Evolutionary conservation across 2,329 filamentous ascomycete genomes (phyloP), one percentile per base, ranked within the genome.

Genomic region (Fusarium vanettenii): DNA sequence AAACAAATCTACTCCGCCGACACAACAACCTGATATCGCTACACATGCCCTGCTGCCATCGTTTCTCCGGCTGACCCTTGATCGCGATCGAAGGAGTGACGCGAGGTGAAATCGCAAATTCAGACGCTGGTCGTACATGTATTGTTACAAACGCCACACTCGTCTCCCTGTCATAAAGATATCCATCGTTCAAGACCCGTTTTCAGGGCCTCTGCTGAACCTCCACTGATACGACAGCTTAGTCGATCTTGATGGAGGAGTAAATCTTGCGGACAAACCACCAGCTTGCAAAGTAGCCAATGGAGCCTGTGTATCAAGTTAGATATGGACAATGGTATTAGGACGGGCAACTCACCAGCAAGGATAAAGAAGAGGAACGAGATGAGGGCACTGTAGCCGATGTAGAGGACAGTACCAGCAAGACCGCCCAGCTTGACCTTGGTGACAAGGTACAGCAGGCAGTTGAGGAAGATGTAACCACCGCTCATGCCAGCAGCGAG

Each of bases 161-260:
- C 63, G 25, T 64, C 71, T 68, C 73, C 66, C 64, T 56, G 60
- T 78, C 71, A 74, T 77, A 69, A 69, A 78, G 63, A 59, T 65
- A 60, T 64, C 65, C 59, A 62, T 78, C 68, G 33, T 66, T 60
- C 50, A 52, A 60, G 48, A 33, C 56, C 64, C 65, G 52, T 70
- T 50, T 27, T 60, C 31, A 59, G 41, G 55, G 48, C 52, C 70
- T 43, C 63, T 45, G 27, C 48, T 45, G 6, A 10, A 56, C 64
- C 39, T 59, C 52, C 29, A 50, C 8, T 25, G 20, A 27, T 20
- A 9, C 18, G 39, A 50, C 37, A 33, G 5, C 69, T 83, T 86
- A 99, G 82, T 99, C 97, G 75, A 99, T 95, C 88, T 99, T 99
- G 86, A 99, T 97, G n/a, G 95, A 98, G 27, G 91, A 87, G 83